Percentiles rank a stretch among this genome's conserved stretches.
Conservation (phyloP, 1,139 yeast genomes). For the Wickerhamomyces sp. region DNA sequence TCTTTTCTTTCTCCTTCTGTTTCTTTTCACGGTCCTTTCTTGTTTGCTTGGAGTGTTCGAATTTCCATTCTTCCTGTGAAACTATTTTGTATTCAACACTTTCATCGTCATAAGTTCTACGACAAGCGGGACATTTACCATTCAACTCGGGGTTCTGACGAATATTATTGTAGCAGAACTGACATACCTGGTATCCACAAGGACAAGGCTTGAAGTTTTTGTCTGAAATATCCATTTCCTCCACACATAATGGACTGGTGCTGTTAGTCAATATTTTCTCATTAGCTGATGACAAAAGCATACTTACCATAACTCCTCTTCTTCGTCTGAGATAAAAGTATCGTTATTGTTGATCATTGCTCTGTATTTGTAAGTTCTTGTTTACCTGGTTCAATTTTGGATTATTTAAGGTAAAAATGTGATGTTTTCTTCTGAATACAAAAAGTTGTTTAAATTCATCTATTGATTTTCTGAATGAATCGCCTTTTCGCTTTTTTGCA, state of each 20-base stretch:
- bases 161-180: slow-evolving; percentile 95
- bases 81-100: slow-evolving; percentile 82
- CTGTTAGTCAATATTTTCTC: slow-evolving; percentile 1
- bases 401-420: background rate
- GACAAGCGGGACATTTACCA: slow-evolving; percentile 97
- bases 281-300: background rate
- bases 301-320: slow-evolving; percentile 68
- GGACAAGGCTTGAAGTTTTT: slow-evolving; percentile 98
- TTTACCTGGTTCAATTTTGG: background rate
- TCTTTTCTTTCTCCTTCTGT: slow-evolving; percentile 86
- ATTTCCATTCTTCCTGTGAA: slow-evolving; percentile 77
- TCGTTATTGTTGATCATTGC: slow-evolving; percentile 35
- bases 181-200: slow-evolving; percentile 98
- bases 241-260: slow-evolving; percentile 83
- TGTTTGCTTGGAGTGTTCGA: slow-evolving; percentile 75
- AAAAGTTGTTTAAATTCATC: background rate
- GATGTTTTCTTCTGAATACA: background rate
- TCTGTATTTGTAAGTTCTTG: background rate
- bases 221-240: slow-evolving; percentile 95
- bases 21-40: slow-evolving; percentile 83
- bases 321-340: slow-evolving; percentile 69
- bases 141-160: slow-evolving; percentile 92
- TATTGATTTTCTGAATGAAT: no score
- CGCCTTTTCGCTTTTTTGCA: no score
- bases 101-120: slow-evolving; percentile 90